Evolutionary conservation across 352 stramenopile genomes (phyloP).

Genomic region (Phytopythium oedochilum): DNA sequence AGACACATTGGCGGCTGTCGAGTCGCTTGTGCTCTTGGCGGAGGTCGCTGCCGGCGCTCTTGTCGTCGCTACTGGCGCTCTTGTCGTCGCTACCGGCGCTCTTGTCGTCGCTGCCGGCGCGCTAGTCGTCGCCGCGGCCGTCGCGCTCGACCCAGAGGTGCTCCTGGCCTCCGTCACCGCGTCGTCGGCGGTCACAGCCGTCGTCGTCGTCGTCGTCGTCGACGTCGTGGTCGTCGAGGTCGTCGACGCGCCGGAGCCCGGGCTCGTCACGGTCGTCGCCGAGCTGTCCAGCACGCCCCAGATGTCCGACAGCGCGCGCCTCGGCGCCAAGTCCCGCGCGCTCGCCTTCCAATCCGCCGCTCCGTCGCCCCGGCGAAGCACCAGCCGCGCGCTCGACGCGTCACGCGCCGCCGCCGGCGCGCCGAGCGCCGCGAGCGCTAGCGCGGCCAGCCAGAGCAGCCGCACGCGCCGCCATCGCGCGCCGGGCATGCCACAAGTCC

Average conservation of each 20-base stretch:
- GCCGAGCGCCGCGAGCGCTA: not conserved
- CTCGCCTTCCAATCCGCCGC: not conserved
- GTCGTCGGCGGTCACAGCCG: constrained; percentile 1
- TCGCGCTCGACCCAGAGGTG: not conserved
- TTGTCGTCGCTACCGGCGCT: not conserved
- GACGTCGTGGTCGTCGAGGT: not conserved
- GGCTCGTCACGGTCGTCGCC: not conserved
- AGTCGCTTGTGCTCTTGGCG: not conserved
- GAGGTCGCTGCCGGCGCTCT: not conserved
- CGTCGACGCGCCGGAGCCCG: not conserved
- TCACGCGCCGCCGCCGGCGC: not conserved
- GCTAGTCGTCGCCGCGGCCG: not conserved
- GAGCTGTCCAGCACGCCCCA: constrained; percentile 4
- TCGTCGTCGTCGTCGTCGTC: constrained; percentile 1
- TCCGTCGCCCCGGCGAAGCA: not conserved
- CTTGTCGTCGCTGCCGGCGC: not conserved
- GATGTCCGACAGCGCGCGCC: constrained; percentile 2
- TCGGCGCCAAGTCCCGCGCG: not conserved
- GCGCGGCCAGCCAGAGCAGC: not conserved
- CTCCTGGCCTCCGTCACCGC: not conserved
- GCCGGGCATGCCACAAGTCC: not conserved
- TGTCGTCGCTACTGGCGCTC: not conserved
- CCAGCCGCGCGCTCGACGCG: not conserved
- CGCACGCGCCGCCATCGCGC: constrained; percentile 1
- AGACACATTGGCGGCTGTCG: not conserved